Base-by-base conservation (phyloP, 345 rosid genomes). In the Euphorbia tirucalli region DNA sequence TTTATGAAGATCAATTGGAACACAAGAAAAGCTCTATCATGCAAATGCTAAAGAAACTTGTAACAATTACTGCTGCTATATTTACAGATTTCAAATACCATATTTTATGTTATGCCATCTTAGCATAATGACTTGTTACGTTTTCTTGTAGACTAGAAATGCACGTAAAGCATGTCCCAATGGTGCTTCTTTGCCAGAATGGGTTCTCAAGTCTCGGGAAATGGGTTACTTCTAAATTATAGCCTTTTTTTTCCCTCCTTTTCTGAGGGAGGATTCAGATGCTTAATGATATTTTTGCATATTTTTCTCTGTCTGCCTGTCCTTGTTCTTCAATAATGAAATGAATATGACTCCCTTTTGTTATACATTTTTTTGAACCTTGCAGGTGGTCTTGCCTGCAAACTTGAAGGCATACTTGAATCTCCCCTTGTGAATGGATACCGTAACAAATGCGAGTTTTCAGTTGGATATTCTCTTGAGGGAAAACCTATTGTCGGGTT, bases 361-460 rank as follows among this genome's bases (percentile, higher is more conserved):
- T 65, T n/a, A 54, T 66, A 22, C 28, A n/a, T 59, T 52, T 30
- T 67, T 35, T 35, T 27, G 43, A 66, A 64, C 43, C 46, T 31
- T 77, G 78, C 79, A 95, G 97, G 93, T 70, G 97, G 97, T 72
- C 96, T 95, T 85, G 80, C 99, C 52, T 95, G 97, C 70, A 71
- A 87, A 49, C 87, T 95, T 4, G 96, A 89, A 77, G 97, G 96
- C 55, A 84, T 95, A 80, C 81, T 95, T 71, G 90, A 85, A 76
- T 95, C 99, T 15, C 97, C 99, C 3, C 70, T 90, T 70, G 81
- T 77, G 44, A 81, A 88, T 83, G 99, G 99, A 69, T 92, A 92
- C 79, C 93, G 97, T 68, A 92, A 95, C 78, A 95, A 89, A 85
- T 90, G 96, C 78, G 91, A 92, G 80, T 95, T 92, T 86, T 88